Conservation (phyloP, 2,329 filamentous ascomycete species). For the Fusarium sp. region DNA sequence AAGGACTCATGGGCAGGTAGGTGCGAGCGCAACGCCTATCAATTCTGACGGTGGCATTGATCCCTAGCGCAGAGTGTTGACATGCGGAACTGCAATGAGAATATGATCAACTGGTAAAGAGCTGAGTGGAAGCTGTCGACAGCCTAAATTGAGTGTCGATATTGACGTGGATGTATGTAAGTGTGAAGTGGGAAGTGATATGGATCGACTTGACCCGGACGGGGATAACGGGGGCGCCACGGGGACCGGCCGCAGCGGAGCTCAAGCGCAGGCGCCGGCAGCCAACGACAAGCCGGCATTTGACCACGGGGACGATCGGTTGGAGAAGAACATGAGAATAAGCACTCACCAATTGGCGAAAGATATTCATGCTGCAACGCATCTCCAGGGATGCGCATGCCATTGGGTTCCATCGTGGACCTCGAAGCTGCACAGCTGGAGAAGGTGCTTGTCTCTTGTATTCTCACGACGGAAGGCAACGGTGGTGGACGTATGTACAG, state of each 20-base stretch:
- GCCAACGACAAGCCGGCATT: conserved; percentile 60
- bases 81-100: conserved; percentile 23
- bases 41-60: conserved; percentile 15
- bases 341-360: conserved; percentile 66
- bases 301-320: conserved; percentile 62
- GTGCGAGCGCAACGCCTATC: not conserved
- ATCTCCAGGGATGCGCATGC: conserved; percentile 60
- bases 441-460: conserved; percentile 22
- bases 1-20: not conserved
- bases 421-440: conserved; percentile 34
- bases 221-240: conserved; percentile 42
- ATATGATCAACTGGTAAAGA: conserved; percentile 8
- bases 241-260: conserved; percentile 43
- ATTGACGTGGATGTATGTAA: conserved; percentile 28
- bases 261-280: conserved; percentile 44
- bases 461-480: conserved; percentile 19
- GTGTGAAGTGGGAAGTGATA: conserved; percentile 19
- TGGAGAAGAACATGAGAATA: conserved; percentile 47
- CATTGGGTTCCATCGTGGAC: conserved; percentile 53
- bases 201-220: conserved; percentile 41
- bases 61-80: conserved; percentile 13
- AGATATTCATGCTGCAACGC: conserved; percentile 58
- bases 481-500: conserved; percentile 26
- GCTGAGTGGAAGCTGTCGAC: conserved; percentile 24
- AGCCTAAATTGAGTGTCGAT: conserved; percentile 33